Base-by-base conservation (phyloP, 306 rosid genomes). In the Ochetophila trinervis region DNA sequence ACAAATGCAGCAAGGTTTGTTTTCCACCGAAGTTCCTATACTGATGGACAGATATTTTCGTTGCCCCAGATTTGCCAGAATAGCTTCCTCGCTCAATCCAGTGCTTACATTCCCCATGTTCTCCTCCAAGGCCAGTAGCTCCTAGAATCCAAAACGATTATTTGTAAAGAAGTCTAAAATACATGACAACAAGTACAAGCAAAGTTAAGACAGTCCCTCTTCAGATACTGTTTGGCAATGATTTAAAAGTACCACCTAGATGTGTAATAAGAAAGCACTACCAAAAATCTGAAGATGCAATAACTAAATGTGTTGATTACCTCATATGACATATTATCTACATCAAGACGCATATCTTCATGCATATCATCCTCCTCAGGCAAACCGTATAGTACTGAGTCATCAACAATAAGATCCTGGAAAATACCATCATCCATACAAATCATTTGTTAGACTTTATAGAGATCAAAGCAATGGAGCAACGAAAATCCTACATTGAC, bases 1-100 rank as follows among this genome's bases (percentile, higher is more conserved):
- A 74, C 96, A 91, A 66, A 91, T 76, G 67, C 92, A 88, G 71
- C 98, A 88, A 6, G 96, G 90, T 75, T 85, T 95, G 18, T 77
- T 70, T 69, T 85, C 96, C 12, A 20, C 60, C 62, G 66, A 80
- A 58, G 79, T 58, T 27, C 73, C 85, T 18, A 14, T 11, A n/a
- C 44, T 37, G 11, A 54, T 36, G 4, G 65, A 78, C 74, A 67
- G 73, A 6, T 67, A 78, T 42, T 80, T 80, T 67, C 65, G 77
- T 49, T 63, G 85, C 68, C 78, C 85, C 71, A 88, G 81, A 32
- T 74, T 78, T 60, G 57, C 66, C 42, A 85, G 2, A 16, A 57
- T 65, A 17, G 70, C 63, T 79, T 85, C 95, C 75, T 87, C 98
- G 27, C 53, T 82, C 74, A 88, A 80, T 56, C 90, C 96, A 0